Conservation (phyloP, 2,329 filamentous ascomycete genomes). For the Claviceps capensis region DNA sequence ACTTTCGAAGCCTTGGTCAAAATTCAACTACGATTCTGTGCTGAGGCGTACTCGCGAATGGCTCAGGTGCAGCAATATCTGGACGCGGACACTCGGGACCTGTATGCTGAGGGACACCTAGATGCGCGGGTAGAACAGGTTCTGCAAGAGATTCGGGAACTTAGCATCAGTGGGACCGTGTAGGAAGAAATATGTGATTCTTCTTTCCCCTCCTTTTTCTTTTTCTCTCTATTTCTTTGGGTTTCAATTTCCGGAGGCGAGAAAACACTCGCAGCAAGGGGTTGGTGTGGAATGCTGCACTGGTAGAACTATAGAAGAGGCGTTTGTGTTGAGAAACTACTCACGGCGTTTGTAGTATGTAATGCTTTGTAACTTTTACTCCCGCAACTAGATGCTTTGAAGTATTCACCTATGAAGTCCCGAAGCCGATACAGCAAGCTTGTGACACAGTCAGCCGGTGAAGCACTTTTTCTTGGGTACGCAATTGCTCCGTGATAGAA, state of each 20-base stretch:
- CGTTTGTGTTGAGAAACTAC: background rate
- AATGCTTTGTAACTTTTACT: background rate
- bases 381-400: too few relatives aligned
- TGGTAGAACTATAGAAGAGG: background rate
- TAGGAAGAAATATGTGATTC: constrained; percentile 20
- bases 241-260: background rate
- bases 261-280: background rate
- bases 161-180: constrained; percentile 74
- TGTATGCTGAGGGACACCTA: constrained; percentile 87
- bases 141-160: constrained; percentile 86
- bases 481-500: too few relatives aligned
- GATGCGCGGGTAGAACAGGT: constrained; percentile 91
- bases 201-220: too few relatives aligned
- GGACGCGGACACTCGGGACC: constrained; percentile 86
- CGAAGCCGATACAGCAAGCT: background rate
- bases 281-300: background rate
- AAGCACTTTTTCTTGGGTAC: too few relatives aligned
- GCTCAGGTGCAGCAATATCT: constrained; percentile 98
- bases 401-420: background rate
- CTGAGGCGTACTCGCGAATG: constrained; percentile 95
- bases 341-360: background rate
- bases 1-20: constrained; percentile 97
- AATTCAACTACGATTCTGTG: constrained; percentile 94
- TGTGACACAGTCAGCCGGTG: too few relatives aligned
- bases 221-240: too few relatives aligned